Conservation (phyloP, 441 rosid species). For the Corymbia calophylla region DNA sequence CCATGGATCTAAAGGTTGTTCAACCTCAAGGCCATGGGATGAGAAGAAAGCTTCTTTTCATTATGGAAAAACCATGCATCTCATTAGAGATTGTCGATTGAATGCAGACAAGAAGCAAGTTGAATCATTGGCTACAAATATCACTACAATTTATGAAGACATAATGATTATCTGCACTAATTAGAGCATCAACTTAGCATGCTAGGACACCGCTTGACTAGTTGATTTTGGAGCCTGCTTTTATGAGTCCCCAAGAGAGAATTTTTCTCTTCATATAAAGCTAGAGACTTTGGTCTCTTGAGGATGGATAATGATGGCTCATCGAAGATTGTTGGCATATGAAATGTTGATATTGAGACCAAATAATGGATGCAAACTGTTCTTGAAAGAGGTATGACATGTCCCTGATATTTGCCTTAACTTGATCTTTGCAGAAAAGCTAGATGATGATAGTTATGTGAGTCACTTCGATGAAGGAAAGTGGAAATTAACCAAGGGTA, state of each 20-base stretch:
- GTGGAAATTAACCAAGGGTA: background rate
- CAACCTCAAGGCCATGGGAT: background rate
- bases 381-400: background rate
- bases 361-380: background rate
- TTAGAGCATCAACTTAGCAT: background rate
- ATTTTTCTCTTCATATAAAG: background rate
- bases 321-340: background rate
- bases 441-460: background rate
- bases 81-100: background rate
- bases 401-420: background rate
- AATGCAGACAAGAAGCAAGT: background rate
- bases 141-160: background rate
- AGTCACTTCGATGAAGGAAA: background rate
- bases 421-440: background rate
- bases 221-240: background rate
- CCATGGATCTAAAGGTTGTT: background rate
- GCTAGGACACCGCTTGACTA: background rate
- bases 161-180: background rate
- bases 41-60: background rate
- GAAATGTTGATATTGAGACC: background rate
- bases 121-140: background rate
- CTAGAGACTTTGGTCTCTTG: rapidly evolving
- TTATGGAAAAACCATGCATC: background rate
- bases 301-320: background rate
- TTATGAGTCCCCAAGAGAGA: background rate